A percentile compares a stretch with the other conserved stretches of the same genome.
These are phyloP conservation scores for Saccharomycopsis fibuligera DNA, from an alignment of 805 yeast species.

Conservation along the genomic window DNA sequence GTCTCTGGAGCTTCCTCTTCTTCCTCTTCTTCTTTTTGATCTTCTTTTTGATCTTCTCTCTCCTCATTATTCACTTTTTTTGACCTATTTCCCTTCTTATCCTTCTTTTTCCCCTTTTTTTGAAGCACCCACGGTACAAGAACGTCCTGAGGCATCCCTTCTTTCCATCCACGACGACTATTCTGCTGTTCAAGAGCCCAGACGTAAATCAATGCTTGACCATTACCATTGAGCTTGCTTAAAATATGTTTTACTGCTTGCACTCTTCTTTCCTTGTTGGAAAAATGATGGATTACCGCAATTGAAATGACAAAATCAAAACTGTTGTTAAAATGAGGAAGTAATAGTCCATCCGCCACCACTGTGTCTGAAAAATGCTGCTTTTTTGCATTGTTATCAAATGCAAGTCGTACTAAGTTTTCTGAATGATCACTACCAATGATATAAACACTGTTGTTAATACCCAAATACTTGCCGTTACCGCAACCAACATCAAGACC, in stretches of 20 bases:
- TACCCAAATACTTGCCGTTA: slow-evolving; percentile 81
- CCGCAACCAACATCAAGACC: slow-evolving; percentile 98
- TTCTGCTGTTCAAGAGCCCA: slow-evolving; percentile 95
- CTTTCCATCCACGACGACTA: slow-evolving; percentile 85
- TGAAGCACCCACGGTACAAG: slow-evolving; percentile 92
- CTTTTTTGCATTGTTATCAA: slow-evolving; percentile 27
- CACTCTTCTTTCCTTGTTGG: slow-evolving; percentile 74
- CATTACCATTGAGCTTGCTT: slow-evolving; percentile 49
- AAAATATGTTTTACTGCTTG: slow-evolving; percentile 69
- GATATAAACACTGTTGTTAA: slow-evolving; percentile 61
- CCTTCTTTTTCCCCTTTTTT: slow-evolving; percentile 36
- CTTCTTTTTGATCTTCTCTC: slow-evolving; percentile 26
- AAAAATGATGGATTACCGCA: slow-evolving; percentile 93
- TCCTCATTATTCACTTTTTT: slow-evolving; percentile 22
- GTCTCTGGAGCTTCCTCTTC: slow-evolving; percentile 36
- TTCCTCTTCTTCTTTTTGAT: slow-evolving; percentile 22
- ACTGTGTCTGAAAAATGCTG: slow-evolving; percentile 40
- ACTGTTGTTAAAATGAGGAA: slow-evolving; percentile 46
- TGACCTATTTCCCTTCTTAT: slow-evolving; percentile 24
- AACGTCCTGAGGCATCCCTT: slow-evolving; percentile 88
- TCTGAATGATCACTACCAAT: slow-evolving; percentile 72
- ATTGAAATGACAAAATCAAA: slow-evolving; percentile 89
- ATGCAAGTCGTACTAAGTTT: slow-evolving; percentile 63
- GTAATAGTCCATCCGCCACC: slow-evolving; percentile 72
- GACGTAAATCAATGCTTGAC: slow-evolving; percentile 76